Conservation (phyloP, 1,284 basidiomycete genomes). For the Cutaneotrichosporon cyanovorans region DNA sequence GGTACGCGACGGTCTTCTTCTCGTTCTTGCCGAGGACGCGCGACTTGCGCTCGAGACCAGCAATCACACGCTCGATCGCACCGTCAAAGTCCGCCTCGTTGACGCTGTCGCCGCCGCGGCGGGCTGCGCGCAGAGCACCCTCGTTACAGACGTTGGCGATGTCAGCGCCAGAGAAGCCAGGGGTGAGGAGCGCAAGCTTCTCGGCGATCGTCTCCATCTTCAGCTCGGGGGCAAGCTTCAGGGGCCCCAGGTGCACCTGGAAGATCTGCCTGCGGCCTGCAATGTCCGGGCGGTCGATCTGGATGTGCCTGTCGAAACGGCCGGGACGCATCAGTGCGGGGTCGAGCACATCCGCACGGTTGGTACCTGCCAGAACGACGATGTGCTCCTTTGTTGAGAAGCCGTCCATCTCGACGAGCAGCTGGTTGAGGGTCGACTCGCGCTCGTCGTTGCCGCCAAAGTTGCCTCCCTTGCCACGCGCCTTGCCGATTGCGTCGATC, state of each 20-base stretch:
- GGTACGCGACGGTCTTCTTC: constrained; percentile 98
- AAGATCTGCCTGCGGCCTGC: constrained; percentile 90
- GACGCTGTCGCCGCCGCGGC: constrained; percentile 70
- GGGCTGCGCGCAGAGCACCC: constrained; percentile 89
- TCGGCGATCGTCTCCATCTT: constrained; percentile 63
- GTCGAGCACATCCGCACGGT: constrained; percentile 92
- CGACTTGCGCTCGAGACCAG: constrained; percentile 92
- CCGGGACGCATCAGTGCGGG: constrained; percentile 91
- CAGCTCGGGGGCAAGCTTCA: constrained; percentile 61
- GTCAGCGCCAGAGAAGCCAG: constrained; percentile 97
- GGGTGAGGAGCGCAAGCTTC: constrained; percentile 90
- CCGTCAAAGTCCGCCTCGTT: constrained; percentile 86
- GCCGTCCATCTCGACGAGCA: constrained; percentile 99
- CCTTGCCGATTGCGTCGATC: constrained; percentile 97
- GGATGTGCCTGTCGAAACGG: constrained; percentile 94
- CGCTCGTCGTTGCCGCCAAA: constrained; percentile 97
- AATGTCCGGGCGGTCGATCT: constrained; percentile 92
- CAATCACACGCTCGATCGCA: constrained; percentile 96
- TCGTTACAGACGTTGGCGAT: constrained; percentile 99
- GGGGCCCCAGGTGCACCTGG: constrained; percentile 80
- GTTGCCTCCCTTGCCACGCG: constrained; percentile 76
- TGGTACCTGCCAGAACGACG: constrained; percentile 94
- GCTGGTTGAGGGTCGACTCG: constrained; percentile 94
- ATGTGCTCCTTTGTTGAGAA: constrained; percentile 94
- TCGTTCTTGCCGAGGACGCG: constrained; percentile 88